Conservation (phyloP, 2,329 filamentous ascomycete species). For the Didymella sp. region DNA sequence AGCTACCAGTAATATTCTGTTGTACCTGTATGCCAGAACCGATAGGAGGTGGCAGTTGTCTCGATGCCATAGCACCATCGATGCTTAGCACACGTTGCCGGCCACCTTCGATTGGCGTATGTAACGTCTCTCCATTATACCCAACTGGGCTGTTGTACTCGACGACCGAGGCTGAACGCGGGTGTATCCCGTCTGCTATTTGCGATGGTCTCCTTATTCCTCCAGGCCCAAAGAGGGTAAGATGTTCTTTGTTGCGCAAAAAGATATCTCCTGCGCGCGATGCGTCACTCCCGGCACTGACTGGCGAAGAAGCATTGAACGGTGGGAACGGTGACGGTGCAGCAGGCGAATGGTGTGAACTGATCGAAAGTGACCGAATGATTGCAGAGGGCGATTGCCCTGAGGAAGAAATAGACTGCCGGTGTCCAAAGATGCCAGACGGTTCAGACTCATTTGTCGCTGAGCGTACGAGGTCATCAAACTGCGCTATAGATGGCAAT, state of each 20-base stretch:
- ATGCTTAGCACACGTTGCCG: slow-evolving; percentile 41
- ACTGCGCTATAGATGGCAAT: slow-evolving; percentile 44
- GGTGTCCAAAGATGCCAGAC: slow-evolving; percentile 40
- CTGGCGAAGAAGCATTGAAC: slow-evolving; percentile 44
- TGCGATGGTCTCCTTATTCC: slow-evolving; percentile 45
- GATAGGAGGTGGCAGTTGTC: slow-evolving; percentile 43
- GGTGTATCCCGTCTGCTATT: slow-evolving; percentile 44
- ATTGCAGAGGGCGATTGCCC: slow-evolving; percentile 47
- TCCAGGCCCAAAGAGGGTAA: slow-evolving; percentile 35
- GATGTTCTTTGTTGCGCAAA: slow-evolving; percentile 38
- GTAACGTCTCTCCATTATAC: slow-evolving; percentile 39
- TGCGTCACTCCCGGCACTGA: slow-evolving; percentile 37
- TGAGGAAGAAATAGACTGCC: slow-evolving; percentile 47
- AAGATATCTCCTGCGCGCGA: slow-evolving; percentile 41
- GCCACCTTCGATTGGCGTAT: slow-evolving; percentile 37
- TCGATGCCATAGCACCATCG: slow-evolving; percentile 38
- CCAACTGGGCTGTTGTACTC: slow-evolving; percentile 49
- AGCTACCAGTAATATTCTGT: slow-evolving; percentile 39
- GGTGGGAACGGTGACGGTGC: slow-evolving; percentile 33
- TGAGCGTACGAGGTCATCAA: slow-evolving; percentile 46
- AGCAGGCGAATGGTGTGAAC: slow-evolving; percentile 40
- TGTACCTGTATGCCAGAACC: slow-evolving; percentile 41
- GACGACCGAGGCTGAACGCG: slow-evolving; percentile 41
- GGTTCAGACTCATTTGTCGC: slow-evolving; percentile 39
- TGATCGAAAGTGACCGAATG: slow-evolving; percentile 44